These are phyloP conservation scores for Tricladium varicosporioides DNA, from an alignment of 2,329 filamentous ascomycete genomes.

Conservation along the genomic window DNA sequence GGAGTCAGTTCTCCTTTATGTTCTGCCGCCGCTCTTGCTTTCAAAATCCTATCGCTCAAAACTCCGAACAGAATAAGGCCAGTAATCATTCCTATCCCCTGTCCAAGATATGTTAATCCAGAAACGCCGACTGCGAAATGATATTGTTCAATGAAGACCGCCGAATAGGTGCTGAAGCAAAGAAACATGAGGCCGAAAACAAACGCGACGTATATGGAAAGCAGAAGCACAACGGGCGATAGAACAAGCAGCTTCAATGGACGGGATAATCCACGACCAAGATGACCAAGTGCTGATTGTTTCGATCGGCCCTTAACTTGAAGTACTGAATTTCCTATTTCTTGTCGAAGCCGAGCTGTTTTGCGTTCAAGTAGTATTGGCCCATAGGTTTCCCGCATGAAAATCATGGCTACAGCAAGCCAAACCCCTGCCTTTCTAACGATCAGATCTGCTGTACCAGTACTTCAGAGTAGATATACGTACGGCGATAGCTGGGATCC, in stretches of 20 bases:
- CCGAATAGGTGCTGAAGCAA: slow-evolving; percentile 47
- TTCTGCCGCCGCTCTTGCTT: slow-evolving; percentile 36
- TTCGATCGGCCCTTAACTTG: not conserved
- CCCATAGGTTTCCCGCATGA: slow-evolving; percentile 44
- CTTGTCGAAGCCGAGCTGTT: slow-evolving; percentile 40
- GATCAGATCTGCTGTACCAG: not conserved
- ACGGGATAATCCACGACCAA: slow-evolving; percentile 19
- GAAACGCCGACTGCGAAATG: slow-evolving; percentile 38
- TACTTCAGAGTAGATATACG: not conserved
- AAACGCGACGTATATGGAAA: slow-evolving; percentile 47
- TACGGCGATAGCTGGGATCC: slow-evolving; percentile 41
- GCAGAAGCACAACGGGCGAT: slow-evolving; percentile 37
- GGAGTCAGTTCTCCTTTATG: slow-evolving; percentile 25
- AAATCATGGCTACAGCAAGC: slow-evolving; percentile 16
- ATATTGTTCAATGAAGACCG: slow-evolving; percentile 45
- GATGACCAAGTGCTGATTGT: not conserved
- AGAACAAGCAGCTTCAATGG: slow-evolving; percentile 41
- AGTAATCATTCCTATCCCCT: slow-evolving; percentile 38
- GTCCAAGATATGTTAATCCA: slow-evolving; percentile 41
- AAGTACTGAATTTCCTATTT: slow-evolving; percentile 45
- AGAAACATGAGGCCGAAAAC: slow-evolving; percentile 52
- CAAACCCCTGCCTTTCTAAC: slow-evolving; percentile 32
- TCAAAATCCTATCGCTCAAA: slow-evolving; percentile 38
- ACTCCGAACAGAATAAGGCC: slow-evolving; percentile 40
- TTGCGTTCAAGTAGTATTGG: slow-evolving; percentile 44